phyloP scores from a whole-genome alignment of 176 grass and related monocot species.

The Triticum turgidum region DNA sequence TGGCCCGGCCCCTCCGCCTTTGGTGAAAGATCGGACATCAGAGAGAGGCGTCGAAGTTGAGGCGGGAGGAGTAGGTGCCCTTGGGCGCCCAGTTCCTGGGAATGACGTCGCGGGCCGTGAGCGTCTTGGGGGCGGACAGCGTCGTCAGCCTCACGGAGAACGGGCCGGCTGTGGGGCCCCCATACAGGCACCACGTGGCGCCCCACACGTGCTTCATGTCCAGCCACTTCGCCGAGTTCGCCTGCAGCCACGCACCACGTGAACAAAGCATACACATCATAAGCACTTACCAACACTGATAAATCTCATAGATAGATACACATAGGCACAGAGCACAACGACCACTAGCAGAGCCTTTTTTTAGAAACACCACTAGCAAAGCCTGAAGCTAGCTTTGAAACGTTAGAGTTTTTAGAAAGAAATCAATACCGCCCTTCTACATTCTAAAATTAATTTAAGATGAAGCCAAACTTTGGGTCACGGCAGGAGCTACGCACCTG shows the following conservation, averaged over 20 bases:
- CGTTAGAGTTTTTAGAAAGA: neutral
- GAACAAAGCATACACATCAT: neutral
- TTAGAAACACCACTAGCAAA: neutral
- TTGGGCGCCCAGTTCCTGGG: constrained; percentile 88
- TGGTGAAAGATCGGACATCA: neutral
- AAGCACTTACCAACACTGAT: neutral
- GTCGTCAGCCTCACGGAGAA: constrained; percentile 91
- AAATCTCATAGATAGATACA: neutral
- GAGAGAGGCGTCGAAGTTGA: constrained; percentile 64
- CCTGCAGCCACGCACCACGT: constrained; percentile 36
- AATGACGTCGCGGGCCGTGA: constrained; percentile 83
- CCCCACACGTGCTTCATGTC: constrained; percentile 98
- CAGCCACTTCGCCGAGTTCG: constrained; percentile 81
- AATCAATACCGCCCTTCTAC: no score
- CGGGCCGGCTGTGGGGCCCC: constrained; percentile 56
- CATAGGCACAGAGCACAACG: neutral
- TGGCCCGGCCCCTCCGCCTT: neutral
- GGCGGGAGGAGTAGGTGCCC: constrained; percentile 93
- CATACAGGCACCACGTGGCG: constrained; percentile 84
- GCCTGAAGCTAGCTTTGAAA: neutral
- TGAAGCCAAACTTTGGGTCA: no score
- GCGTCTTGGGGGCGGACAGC: constrained; percentile 62
- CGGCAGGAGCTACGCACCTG: no score
- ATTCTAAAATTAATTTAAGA: no score
- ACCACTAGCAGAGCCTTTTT: no score